Base-by-base conservation (phyloP, 2,329 filamentous ascomycete species). In the Neofusicoccum kwambonambiense region DNA sequence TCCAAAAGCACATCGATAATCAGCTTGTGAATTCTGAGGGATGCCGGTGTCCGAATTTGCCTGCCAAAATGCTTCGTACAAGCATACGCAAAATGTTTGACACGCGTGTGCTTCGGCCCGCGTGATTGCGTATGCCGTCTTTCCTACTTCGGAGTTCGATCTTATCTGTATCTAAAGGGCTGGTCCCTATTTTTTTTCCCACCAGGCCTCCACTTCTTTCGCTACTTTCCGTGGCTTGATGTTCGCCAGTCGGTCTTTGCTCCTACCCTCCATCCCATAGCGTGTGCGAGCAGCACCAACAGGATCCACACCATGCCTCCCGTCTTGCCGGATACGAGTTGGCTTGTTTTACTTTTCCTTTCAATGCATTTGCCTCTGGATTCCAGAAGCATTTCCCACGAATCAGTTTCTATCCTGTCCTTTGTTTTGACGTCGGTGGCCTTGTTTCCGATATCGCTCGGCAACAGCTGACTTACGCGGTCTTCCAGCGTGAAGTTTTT, bases 391-490 rank as follows among this genome's bases (percentile, higher is more conserved):
- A 19, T 31, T 17, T 13, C 31, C 9, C 27, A 47, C 56, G 56
- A 49, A 37, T 47, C 42, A 47, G 17, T n/a, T 13, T 31, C 9
- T 22, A 34, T 47, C 27, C 41, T n/a, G 15, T 27, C 12, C 39
- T n/a, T 9, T 9, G 31, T 60, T 37, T 60, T 60, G 56, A 47
- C 56, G 31, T 60, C 31, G 56, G 56, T 60, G 56, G 56, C 56
- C 56, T 44, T 60, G 56, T 60, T 60, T 60, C 56, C 56, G 56
- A 60, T 37, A 47, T 47, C 56, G 42, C 54, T 58, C 42, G 13
- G 19, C 27, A 9, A 13, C 52, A 39, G 52, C 22, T 15, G 11
- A 27, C 54, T 45, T 58, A 58, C 54, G 41, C 54, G 54, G 54
- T 45, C 39, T 22, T 4, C 17, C 8, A n/a, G 9, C 5, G 41